Percentiles rank a stretch among this genome's conserved stretches.
Conservation (phyloP, 1,284 basidiomycete species). For the Ustilago curta region DNA sequence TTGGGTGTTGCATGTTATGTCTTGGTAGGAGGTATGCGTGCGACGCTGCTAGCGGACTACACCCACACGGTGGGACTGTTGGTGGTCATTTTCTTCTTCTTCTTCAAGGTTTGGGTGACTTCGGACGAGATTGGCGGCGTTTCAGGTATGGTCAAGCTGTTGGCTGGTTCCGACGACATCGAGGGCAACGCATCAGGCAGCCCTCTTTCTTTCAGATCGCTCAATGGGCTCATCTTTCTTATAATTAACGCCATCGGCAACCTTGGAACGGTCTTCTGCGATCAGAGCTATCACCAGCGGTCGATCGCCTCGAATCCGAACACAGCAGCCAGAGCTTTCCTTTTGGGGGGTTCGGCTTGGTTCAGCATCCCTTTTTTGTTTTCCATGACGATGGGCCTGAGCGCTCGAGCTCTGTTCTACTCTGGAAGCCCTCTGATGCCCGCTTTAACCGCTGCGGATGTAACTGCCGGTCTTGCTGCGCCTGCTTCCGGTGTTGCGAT, state of each 20-base stretch:
- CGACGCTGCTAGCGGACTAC: constrained; percentile 66
- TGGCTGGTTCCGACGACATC: constrained; percentile 73
- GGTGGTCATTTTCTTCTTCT: constrained; percentile 71
- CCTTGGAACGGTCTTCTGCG: constrained; percentile 75
- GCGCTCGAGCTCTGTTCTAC: constrained; percentile 72
- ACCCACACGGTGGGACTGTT: constrained; percentile 65
- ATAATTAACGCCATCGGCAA: constrained; percentile 78
- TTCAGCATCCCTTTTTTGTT: constrained; percentile 76
- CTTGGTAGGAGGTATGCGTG: constrained; percentile 65
- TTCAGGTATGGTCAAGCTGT: constrained; percentile 70
- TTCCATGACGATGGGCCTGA: constrained; percentile 75
- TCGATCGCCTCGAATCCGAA: constrained; percentile 86
- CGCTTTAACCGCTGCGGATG: constrained; percentile 44
- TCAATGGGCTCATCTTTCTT: constrained; percentile 86
- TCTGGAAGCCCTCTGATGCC: constrained; percentile 57
- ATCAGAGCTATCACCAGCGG: constrained; percentile 77
- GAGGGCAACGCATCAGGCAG: constrained; percentile 75
- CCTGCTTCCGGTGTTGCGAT: constrained; percentile 77
- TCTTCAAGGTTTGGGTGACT: constrained; percentile 80
- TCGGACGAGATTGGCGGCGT: constrained; percentile 58
- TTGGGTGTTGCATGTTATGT: constrained; percentile 62
- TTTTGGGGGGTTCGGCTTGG: constrained; percentile 85
- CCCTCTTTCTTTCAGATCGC: constrained; percentile 82
- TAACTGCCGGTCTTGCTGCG: constrained; percentile 62
- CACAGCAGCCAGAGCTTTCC: constrained; percentile 86